Percentiles rank a stretch among this genome's conserved stretches.
Conservation (phyloP, 352 stramenopile genomes). For the Pythium sp. region DNA sequence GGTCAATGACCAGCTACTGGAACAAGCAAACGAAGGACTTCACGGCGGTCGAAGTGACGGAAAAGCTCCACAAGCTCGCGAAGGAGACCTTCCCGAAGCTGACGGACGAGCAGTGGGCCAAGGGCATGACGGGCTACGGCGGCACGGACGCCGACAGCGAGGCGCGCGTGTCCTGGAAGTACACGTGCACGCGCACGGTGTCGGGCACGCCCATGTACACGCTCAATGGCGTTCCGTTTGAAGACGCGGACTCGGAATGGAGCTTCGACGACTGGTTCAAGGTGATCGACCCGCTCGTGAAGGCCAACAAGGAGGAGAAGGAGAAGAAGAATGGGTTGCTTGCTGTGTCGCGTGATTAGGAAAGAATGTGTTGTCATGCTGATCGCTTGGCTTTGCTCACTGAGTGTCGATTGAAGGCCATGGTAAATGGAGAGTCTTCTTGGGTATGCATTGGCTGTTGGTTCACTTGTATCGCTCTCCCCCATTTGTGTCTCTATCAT, state of each 20-base stretch:
- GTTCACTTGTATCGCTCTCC: neutral
- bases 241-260: constrained; percentile 36
- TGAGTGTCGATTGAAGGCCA: neutral
- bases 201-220: constrained; percentile 79
- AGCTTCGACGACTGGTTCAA: constrained; percentile 58
- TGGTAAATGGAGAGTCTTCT: neutral
- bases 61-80: constrained; percentile 57
- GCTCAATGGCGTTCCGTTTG: constrained; percentile 73
- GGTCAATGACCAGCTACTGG: constrained; percentile 44
- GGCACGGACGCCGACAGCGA: constrained; percentile 62
- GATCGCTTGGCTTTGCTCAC: too few species aligned
- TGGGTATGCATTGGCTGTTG: neutral
- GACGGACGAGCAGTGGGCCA: constrained; percentile 58
- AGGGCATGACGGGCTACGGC: constrained; percentile 73
- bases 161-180: constrained; percentile 73
- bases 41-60: constrained; percentile 58
- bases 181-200: constrained; percentile 68
- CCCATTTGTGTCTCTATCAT: neutral
- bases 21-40: constrained; percentile 82
- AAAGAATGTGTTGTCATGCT: neutral
- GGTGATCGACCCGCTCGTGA: constrained; percentile 38
- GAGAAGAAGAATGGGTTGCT: neutral
- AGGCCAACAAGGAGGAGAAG: constrained; percentile 24
- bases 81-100: constrained; percentile 67
- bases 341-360: neutral